phyloP scores from a whole-genome alignment of 768 basidiomycete species.

The Termitomyces sp. region DNA sequence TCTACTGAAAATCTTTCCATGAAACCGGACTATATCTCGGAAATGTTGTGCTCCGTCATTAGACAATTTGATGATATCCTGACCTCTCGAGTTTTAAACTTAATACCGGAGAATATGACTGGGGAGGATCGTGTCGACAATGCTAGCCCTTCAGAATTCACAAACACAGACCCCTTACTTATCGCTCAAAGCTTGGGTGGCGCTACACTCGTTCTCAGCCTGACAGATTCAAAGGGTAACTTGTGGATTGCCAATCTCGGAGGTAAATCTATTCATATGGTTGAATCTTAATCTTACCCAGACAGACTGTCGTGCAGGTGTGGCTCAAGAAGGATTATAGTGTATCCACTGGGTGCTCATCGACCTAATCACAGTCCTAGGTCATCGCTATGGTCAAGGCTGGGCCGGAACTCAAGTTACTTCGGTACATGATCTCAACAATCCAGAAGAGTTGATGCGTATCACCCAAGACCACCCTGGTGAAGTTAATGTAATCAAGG shows the following conservation, averaged over 20 bases:
- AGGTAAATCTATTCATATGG: conserved; percentile 11
- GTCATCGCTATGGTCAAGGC: conserved; percentile 15
- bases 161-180: not conserved
- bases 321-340: not conserved
- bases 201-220: conserved; percentile 46
- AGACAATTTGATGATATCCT: conserved; percentile 34
- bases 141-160: not conserved
- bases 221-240: conserved; percentile 42
- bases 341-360: not conserved
- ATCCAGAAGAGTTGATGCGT: conserved; percentile 37
- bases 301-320: conserved; percentile 14
- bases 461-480: conserved; percentile 43
- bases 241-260: conserved; percentile 60
- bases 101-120: conserved; percentile 32
- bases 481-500: conserved; percentile 38
- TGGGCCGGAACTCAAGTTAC: conserved; percentile 43
- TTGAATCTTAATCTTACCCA: not conserved
- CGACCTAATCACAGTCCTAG: conserved; percentile 2
- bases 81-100: conserved; percentile 33
- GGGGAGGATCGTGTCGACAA: conserved; percentile 7
- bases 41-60: conserved; percentile 5
- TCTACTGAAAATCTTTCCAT: not conserved
- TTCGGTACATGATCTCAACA: conserved; percentile 35
- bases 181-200: conserved; percentile 41
- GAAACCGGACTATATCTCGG: not conserved